Percentiles rank a stretch among this genome's conserved stretches.
Conservation (phyloP, 2,329 filamentous ascomycete genomes). For the Colletotrichum salicis region DNA sequence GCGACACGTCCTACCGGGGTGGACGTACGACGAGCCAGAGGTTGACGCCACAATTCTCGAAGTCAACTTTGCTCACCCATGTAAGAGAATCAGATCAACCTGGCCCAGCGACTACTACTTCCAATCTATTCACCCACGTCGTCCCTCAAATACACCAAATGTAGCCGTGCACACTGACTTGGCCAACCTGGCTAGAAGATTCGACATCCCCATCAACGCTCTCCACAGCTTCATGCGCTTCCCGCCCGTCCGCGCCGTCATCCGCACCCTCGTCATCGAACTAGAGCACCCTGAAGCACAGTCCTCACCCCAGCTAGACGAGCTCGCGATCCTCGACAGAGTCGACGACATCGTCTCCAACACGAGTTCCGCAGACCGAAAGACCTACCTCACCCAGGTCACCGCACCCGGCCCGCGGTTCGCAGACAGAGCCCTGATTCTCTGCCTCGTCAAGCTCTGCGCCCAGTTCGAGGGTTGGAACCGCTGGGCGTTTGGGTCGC, state of each 20-base stretch:
- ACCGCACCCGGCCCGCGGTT: slow-evolving; percentile 2
- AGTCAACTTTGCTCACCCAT: slow-evolving; percentile 3
- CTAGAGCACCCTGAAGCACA: slow-evolving; percentile 27
- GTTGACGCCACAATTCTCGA: background rate
- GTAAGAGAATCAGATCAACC: background rate
- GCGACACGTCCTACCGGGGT: background rate
- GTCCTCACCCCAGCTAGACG: background rate
- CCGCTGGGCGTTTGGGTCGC: background rate
- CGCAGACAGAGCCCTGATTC: slow-evolving; percentile 14
- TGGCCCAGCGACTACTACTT: slow-evolving; percentile 27
- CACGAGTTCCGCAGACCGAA: slow-evolving; percentile 1
- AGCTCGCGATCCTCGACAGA: background rate
- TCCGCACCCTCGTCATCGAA: slow-evolving; percentile 32
- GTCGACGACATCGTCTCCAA: background rate
- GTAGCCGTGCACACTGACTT: slow-evolving; percentile 21
- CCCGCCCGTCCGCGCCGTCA: slow-evolving; percentile 12
- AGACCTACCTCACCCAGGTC: slow-evolving; percentile 1
- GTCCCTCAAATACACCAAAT: background rate
- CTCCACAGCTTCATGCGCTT: slow-evolving; percentile 31
- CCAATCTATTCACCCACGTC: background rate
- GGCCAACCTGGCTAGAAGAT: slow-evolving; percentile 1
- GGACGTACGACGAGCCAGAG: slow-evolving; percentile 16
- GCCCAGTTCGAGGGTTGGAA: slow-evolving; percentile 17
- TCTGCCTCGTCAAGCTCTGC: slow-evolving; percentile 28
- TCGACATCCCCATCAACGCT: slow-evolving; percentile 8